Percentiles rank a stretch among this genome's conserved stretches.
Conservation (phyloP, 23 red algal species). For the Gracilaria gracilis region DNA sequence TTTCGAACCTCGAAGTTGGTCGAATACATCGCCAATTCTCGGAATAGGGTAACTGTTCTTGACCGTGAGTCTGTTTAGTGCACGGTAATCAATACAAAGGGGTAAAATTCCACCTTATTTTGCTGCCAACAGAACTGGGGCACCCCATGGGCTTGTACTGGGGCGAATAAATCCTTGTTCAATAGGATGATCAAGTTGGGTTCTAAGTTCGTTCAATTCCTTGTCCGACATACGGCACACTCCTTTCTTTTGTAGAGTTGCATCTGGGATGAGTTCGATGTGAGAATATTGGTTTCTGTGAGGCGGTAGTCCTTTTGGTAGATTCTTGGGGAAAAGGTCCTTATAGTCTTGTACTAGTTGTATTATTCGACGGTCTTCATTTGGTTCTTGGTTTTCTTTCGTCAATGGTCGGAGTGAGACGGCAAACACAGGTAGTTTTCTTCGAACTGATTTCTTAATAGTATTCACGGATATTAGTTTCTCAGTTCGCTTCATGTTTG, state of each 20-base stretch:
- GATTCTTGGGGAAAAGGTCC: conserved; percentile 22
- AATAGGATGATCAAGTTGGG: conserved; percentile 3
- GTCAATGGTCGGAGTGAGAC: not conserved
- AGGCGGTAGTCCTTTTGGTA: conserved; percentile 30
- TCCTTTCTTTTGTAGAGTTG: conserved; percentile 2
- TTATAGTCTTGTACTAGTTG: not conserved
- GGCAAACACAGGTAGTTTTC: conserved; percentile 1
- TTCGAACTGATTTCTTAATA: not conserved
- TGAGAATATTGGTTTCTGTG: conserved; percentile 8
- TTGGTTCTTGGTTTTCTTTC: not conserved
- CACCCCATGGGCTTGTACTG: conserved; percentile 33
- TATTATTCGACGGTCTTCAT: not conserved
- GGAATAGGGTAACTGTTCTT: not conserved
- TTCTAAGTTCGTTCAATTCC: conserved; percentile 1
- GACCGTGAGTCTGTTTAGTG: not conserved
- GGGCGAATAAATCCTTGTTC: conserved; percentile 29
- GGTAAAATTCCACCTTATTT: not conserved
- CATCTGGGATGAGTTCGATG: not conserved
- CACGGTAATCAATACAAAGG: conserved; percentile 30
- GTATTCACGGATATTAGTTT: not conserved
- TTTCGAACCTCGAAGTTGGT: conserved; percentile 14
- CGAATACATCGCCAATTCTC: conserved; percentile 18
- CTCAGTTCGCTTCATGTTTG: conserved; percentile 2
- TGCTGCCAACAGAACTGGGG: conserved; percentile 13
- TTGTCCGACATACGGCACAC: conserved; percentile 28